A percentile compares a stretch with the other conserved stretches of the same genome.
These are phyloP conservation scores for Malassezia brasiliensis DNA, from an alignment of 1,284 basidiomycete genomes.

Conservation along the genomic window DNA sequence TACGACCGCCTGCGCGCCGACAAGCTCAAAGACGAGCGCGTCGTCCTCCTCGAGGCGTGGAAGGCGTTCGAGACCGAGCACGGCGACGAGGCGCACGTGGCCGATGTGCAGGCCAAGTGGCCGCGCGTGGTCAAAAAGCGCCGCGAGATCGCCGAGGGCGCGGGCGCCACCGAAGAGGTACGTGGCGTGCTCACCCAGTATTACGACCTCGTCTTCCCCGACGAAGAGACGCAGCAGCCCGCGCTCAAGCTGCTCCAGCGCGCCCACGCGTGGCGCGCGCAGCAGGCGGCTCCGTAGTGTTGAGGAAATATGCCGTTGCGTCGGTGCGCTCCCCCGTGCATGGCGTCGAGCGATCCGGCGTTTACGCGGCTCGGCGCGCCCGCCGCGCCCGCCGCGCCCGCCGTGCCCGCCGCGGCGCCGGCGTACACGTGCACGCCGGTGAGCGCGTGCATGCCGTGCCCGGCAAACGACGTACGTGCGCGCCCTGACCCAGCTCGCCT, in stretches of 20 bases:
- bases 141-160: slow-evolving; percentile 20
- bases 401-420: background rate
- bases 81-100: slow-evolving; percentile 55
- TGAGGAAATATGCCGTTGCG: background rate
- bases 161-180: slow-evolving; percentile 35
- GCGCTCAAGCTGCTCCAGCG: slow-evolving; percentile 41
- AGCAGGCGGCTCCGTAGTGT: slow-evolving; percentile 19
- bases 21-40: slow-evolving; percentile 80
- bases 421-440: slow-evolving; percentile 21
- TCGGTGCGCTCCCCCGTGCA: background rate
- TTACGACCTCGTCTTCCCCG: slow-evolving; percentile 46
- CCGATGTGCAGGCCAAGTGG: slow-evolving; percentile 76
- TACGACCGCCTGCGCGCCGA: slow-evolving; percentile 74
- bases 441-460: slow-evolving; percentile 24
- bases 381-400: background rate
- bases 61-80: slow-evolving; percentile 75
- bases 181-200: slow-evolving; percentile 17
- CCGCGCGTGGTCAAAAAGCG: slow-evolving; percentile 73
- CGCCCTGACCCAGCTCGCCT: slow-evolving; percentile 8
- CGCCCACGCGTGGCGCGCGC: slow-evolving; percentile 38
- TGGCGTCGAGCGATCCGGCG: background rate
- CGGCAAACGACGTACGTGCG: slow-evolving; percentile 22
- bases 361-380: background rate
- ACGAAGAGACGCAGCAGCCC: slow-evolving; percentile 42
- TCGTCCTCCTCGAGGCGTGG: slow-evolving; percentile 82